Base-by-base conservation (phyloP, 345 rosid genomes). In the Eutrema japonicum region DNA sequence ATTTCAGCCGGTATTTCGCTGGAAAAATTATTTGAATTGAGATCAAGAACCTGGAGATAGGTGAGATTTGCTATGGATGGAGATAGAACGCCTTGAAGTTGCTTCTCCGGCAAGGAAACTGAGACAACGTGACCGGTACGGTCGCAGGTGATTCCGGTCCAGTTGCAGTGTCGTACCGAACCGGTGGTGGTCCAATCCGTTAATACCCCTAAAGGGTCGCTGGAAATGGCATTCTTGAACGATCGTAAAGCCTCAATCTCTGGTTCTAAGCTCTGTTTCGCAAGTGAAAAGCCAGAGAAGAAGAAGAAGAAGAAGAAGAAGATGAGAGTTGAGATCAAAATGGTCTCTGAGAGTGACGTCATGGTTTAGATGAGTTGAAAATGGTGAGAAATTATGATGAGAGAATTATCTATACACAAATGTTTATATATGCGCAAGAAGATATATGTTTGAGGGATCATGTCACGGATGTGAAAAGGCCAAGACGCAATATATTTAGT, bases 31-130 rank as follows among this genome's bases (percentile, higher is more conserved):
- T 93, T 90, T 13, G 78, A 80, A 79, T 87, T 76, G 63, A 90
- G 81, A 79, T 93, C 96, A 73, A 93, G 96, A 87, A 90, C 93
- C 89, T 88, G 96, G 76, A 90, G 92, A 56, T 78, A 64, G n/a
- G 96, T 86, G 57, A 90, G 81, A 80, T 90, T 90, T 35, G 89
- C 83, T 3, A 89, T 75, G 57, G 76, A 81, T 7, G 98, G 87
- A 63, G 97, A 84, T 41, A 93, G 71, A 73, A 56, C 54, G 50
- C 98, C 98, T 55, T 51, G 46, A 69, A 93, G 92, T 84, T 87
- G 93, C 85, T 68, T 84, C 42, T 85, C 92, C 27, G 66, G 45
- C 41, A 93, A 77, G 63, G 85, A 55, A 74, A 93, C 70, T 0
- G 86, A 75, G 49, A 85, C 35, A 38, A 89, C 89, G 2, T 36